phyloP scores from a whole-genome alignment of 2,329 filamentous ascomycete species.

The Aspergillus amoenus region DNA sequence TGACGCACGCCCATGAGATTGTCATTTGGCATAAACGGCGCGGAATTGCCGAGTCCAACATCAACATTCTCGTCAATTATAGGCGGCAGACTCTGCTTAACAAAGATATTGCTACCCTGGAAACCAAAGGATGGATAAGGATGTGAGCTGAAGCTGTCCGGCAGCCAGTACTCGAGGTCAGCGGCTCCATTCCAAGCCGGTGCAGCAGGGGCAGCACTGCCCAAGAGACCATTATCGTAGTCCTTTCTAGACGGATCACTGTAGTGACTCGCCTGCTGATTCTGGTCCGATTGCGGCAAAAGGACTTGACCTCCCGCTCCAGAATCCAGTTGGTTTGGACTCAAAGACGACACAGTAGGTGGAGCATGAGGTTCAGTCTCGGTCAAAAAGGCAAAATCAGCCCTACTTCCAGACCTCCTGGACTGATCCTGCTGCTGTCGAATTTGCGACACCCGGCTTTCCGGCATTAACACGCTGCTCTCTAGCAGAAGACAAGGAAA shows the following conservation, averaged over 20 bases:
- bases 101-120: neutral
- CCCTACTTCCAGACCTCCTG: constrained; percentile 5
- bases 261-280: neutral
- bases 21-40: neutral
- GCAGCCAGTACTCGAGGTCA: constrained; percentile 4
- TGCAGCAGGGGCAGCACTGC: constrained; percentile 1
- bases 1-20: neutral
- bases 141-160: neutral
- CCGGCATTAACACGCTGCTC: neutral
- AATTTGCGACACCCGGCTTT: constrained; percentile 40
- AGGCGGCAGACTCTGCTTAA: neutral
- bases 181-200: neutral
- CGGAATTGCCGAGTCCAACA: neutral
- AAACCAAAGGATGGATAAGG: neutral
- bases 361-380: no score
- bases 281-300: no score
- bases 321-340: no score
- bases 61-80: neutral
- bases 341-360: no score
- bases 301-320: no score
- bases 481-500: constrained; percentile 3
- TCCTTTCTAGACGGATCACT: neutral
- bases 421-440: constrained; percentile 33
- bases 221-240: neutral
- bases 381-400: neutral